Percentiles rank a stretch among this genome's conserved stretches.
phyloP scores from a whole-genome alignment of 1,284 basidiomycete genomes.

The Cryptococcus amylolentus region DNA sequence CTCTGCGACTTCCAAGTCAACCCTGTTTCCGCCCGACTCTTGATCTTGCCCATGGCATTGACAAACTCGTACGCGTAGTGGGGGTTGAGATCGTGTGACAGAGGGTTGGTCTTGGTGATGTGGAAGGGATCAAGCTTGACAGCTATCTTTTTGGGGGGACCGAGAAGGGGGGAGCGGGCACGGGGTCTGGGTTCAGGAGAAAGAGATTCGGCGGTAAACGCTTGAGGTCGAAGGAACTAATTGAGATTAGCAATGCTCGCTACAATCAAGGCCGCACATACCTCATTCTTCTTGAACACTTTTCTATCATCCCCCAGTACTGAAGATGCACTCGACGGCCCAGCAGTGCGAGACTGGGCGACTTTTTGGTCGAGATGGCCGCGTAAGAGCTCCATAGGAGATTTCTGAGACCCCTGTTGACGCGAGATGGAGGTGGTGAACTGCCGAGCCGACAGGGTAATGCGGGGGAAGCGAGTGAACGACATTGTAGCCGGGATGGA shows the following conservation, averaged over 20 bases:
- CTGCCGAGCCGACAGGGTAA: too few species aligned
- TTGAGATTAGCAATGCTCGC: neutral
- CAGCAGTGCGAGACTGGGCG: too few species aligned
- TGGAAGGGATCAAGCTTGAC: constrained; percentile 44
- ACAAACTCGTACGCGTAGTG: constrained; percentile 65
- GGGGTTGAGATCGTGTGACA: constrained; percentile 57
- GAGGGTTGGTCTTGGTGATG: constrained; percentile 29
- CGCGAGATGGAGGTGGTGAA: too few species aligned
- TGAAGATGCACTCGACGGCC: neutral
- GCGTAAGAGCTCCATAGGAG: too few species aligned
- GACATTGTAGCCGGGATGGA: too few species aligned
- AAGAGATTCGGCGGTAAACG: constrained; percentile 8
- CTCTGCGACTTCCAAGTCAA: constrained; percentile 81
- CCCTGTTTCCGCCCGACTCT: constrained; percentile 63
- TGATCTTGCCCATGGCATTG: constrained; percentile 82
- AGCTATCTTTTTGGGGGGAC: constrained; percentile 34
- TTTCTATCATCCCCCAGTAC: neutral
- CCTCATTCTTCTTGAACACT: too few species aligned
- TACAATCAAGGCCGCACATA: neutral
- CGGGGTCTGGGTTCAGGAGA: constrained; percentile 8
- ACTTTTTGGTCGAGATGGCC: too few species aligned
- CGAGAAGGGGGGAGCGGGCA: constrained; percentile 34
- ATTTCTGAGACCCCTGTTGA: too few species aligned
- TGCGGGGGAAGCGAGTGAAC: too few species aligned
- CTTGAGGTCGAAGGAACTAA: constrained; percentile 8